Evolutionary conservation across 73 alveolate genomes (phyloP), one percentile per base, ranked within the genome.

Genomic region (Paramecium sexaurelia): DNA sequence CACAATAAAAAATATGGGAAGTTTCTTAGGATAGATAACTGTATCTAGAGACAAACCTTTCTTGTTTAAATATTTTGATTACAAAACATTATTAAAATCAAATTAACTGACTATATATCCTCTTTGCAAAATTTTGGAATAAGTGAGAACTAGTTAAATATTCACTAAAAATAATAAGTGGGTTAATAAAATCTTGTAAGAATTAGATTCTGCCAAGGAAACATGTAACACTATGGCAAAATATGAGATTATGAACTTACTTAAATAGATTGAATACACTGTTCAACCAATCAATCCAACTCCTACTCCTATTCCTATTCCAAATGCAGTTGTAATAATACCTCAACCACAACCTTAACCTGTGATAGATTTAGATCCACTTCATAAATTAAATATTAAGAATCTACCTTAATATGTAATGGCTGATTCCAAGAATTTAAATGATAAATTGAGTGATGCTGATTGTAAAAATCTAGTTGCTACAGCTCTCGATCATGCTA

Each of bases 121-220:
- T 90, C 83, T 96, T 19, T 94, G 99, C 87, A 95, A 92, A 82
- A 94, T 98, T 26, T 69, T 98, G 37, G 98, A 95, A 94, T 93
- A 94, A 35, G 87, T 96, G 19, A 83, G 55, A 41, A 89, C 93
- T 51, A 94, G 99, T 17, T 92, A 86, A 40, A 96, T 97, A 0
- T 98, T 98, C 71, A 96, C 85, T 39, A 75, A 75, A 11, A 67
- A 83, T 36, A 96, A 96, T 92, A 99, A 99, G 40, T 98, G 99
- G 99, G 57, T 98, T 37, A 84, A 29, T 57, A 32, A 24, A 37
- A 27, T 45, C 5, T 47, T 78, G 5, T 15, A 78, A 9, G 90
- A 78, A 24, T 43, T 78, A 2, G 36, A 78, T 40, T 10, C 55
- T 24, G 55, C 33, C 2, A 78, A 78, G 24, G 90, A 78, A 17